phyloP scores from a whole-genome alignment of 139 green algal species.

The Chlamydomonas eustigma region DNA sequence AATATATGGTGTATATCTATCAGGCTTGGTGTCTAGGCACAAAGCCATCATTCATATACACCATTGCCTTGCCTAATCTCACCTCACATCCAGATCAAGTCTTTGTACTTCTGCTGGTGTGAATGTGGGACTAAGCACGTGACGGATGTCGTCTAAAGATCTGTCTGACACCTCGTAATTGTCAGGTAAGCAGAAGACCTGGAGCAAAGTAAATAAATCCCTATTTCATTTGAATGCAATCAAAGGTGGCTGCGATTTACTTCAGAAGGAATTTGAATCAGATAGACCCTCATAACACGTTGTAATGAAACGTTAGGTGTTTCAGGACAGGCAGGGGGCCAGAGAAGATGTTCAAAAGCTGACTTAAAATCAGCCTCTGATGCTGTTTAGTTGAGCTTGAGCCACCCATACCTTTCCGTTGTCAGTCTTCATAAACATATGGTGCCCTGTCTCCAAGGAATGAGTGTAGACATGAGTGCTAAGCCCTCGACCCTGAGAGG shows the following conservation, averaged over 20 bases:
- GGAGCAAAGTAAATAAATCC: too few species aligned
- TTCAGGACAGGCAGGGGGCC: too few species aligned
- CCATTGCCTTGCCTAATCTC: too few species aligned
- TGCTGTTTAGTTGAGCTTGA: conserved; percentile 97
- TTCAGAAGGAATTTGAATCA: too few species aligned
- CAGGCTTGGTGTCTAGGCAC: too few species aligned
- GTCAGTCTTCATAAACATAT: conserved; percentile 97
- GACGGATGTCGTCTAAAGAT: conserved; percentile 88
- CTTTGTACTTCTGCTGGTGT: conserved; percentile 34
- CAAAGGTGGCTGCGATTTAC: too few species aligned
- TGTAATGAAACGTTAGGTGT: too few species aligned
- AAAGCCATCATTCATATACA: too few species aligned
- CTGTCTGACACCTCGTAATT: conserved; percentile 92
- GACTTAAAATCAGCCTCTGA: conserved; percentile 58
- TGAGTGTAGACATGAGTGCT: conserved; percentile 93
- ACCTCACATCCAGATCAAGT: conserved; percentile 29
- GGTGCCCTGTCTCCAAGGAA: conserved; percentile 81
- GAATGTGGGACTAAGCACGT: conserved; percentile 85
- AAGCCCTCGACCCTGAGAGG: conserved; percentile 70
- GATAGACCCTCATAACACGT: too few species aligned
- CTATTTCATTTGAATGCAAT: too few species aligned
- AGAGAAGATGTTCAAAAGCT: too few species aligned
- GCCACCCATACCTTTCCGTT: conserved; percentile 74
- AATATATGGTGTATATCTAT: too few species aligned
- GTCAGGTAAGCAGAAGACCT: conserved; percentile 93